phyloP scores from a whole-genome alignment of 2,329 filamentous ascomycete genomes.

The Penicillium sp. region DNA sequence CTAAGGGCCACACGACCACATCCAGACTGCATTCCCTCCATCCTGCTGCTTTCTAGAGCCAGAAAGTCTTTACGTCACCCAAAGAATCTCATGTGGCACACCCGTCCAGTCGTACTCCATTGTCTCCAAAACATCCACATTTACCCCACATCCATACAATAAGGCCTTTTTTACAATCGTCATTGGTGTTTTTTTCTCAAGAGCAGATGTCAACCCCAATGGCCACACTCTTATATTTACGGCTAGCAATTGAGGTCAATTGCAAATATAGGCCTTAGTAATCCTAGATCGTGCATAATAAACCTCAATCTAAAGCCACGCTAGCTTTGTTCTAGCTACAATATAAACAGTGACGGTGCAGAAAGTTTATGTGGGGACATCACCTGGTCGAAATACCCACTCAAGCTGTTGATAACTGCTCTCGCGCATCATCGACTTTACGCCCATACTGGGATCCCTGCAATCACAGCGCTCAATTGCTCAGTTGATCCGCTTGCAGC shows the following conservation, averaged over 20 bases:
- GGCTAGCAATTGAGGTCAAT: not conserved
- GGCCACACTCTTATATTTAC: not conserved
- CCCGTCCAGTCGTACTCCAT: not conserved
- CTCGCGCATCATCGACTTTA: constrained; percentile 22
- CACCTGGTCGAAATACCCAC: constrained; percentile 12
- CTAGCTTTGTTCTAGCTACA: not conserved
- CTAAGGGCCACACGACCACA: constrained; percentile 7
- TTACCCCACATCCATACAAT: constrained; percentile 6
- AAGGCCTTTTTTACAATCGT: not conserved
- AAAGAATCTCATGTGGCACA: not conserved
- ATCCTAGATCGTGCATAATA: not conserved
- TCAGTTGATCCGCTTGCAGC: constrained; percentile 4
- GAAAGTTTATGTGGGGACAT: constrained; percentile 9
- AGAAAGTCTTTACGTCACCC: constrained; percentile 20
- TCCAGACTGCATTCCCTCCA: not conserved
- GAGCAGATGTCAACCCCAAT: not conserved
- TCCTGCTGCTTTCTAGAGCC: not conserved
- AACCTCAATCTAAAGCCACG: not conserved
- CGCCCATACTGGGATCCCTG: not conserved
- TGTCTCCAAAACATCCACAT: not conserved
- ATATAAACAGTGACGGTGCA: constrained; percentile 5
- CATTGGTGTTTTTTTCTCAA: not conserved
- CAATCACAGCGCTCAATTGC: constrained; percentile 3
- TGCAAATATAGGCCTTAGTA: not conserved
- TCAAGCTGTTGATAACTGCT: not conserved